Base-by-base conservation (phyloP, 441 rosid genomes). In the Eruca vesicaria region DNA sequence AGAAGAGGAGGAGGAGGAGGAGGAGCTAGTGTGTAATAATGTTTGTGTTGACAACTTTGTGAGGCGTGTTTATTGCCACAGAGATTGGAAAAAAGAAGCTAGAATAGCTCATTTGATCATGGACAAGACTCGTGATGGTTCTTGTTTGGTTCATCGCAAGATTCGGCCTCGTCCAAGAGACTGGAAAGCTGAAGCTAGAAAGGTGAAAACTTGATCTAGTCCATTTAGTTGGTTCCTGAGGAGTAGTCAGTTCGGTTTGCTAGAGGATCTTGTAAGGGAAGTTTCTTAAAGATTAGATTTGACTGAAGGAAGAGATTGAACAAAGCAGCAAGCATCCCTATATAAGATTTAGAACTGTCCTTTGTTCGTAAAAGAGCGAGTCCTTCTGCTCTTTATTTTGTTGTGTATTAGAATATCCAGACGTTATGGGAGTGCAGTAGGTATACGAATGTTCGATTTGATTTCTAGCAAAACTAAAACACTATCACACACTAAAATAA, bases 171-270 rank as follows among this genome's bases (percentile, higher is more conserved):
- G 84, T 61, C 73, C 80, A 62, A 84, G 97, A 81, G 84, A 90
- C 62, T 89, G 97, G 97, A 91, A 91, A 81, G 90, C 89, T 63
- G 97, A 89, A 65, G 96, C 96, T 56, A 86, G 96, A 77, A 87
- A 79, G 35, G 82, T 81, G 76, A 84, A 79, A 80, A 67, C 69
- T 36, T 83, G 71, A 80, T 28, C 7, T 16, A 43, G 56, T n/a
- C 57, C n/a, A 29, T 59, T 62, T 15, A 19, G 66, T 38, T 36
- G 9, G 15, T 56, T 35, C 63, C 36, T 63, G n/a, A 75, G 62
- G 73, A 60, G 5, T 48, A 23, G 26, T n/a, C n/a, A 2, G 56
- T 74, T 10, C 10, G 43, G 36, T 69, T 66, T 74, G 62, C 4
- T 56, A 29, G 71, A 65, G 26, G 48, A 38, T 73, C 57, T 41